Percentiles rank a stretch among this genome's conserved stretches.
Conservation (phyloP, 768 basidiomycete species). For the Botryobasidium botryosum region DNA sequence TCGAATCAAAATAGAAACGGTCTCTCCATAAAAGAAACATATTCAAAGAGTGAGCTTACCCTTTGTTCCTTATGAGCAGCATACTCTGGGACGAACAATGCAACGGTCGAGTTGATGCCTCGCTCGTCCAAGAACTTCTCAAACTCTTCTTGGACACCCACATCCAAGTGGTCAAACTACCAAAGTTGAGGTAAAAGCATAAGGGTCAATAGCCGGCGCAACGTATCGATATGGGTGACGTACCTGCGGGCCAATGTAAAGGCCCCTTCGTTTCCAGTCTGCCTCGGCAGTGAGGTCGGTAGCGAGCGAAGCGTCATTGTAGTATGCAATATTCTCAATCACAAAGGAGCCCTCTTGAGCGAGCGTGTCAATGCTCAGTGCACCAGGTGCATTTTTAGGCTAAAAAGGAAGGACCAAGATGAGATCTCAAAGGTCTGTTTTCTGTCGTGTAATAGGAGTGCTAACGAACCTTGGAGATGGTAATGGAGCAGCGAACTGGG, state of each 20-base stretch:
- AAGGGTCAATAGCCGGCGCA: not conserved
- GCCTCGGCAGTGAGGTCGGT: slow-evolving; percentile 71
- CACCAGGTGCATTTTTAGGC: slow-evolving; percentile 38
- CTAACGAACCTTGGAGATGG: slow-evolving; percentile 62
- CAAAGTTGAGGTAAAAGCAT: not conserved
- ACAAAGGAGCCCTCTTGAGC: slow-evolving; percentile 65
- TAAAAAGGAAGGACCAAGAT: not conserved
- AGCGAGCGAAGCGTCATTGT: slow-evolving; percentile 51
- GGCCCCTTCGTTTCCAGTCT: slow-evolving; percentile 82
- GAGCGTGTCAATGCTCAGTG: slow-evolving; percentile 61
- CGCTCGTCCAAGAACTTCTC: slow-evolving; percentile 81
- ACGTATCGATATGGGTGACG: slow-evolving; percentile 9
- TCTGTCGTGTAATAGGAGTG: not conserved
- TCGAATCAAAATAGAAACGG: not conserved
- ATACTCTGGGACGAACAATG: slow-evolving; percentile 77
- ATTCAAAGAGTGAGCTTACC: slow-evolving; percentile 34
- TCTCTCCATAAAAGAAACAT: not conserved
- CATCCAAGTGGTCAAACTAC: slow-evolving; percentile 83
- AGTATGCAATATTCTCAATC: slow-evolving; percentile 84
- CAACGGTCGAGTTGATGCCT: slow-evolving; percentile 67
- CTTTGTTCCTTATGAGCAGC: slow-evolving; percentile 86
- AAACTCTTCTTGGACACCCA: slow-evolving; percentile 76
- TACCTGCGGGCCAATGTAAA: slow-evolving; percentile 86
- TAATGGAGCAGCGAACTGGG: slow-evolving; percentile 64
- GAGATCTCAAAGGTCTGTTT: not conserved